Evolutionary conservation across 139 green algal species (phyloP).

Genomic region (Volvox africanus): DNA sequence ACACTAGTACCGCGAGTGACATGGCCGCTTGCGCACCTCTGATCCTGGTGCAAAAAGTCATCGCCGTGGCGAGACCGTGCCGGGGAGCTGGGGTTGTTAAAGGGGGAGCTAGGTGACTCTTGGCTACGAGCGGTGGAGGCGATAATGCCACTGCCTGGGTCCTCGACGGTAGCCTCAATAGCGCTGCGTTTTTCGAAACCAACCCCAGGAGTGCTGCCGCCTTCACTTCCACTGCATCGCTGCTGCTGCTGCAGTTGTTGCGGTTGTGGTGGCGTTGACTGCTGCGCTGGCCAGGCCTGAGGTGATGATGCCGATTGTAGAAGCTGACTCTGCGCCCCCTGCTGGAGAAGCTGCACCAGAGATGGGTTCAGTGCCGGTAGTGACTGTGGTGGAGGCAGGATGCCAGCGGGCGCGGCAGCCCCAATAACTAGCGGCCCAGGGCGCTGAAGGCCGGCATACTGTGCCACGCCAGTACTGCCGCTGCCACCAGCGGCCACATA

Average conservation of each 20-base stretch:
- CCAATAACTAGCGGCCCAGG: constrained; percentile 22
- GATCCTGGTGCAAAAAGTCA: not conserved
- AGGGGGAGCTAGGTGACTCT: not conserved
- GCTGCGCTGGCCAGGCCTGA: not conserved
- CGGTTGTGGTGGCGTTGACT: not conserved
- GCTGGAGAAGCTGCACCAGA: not conserved
- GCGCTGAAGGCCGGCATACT: not conserved
- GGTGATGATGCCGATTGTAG: not conserved
- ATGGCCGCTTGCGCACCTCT: not conserved
- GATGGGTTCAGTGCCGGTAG: not conserved
- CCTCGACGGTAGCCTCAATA: too few relatives aligned
- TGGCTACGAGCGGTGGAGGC: not conserved
- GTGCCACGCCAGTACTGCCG: not conserved
- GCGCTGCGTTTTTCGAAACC: not conserved
- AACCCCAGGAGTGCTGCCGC: not conserved
- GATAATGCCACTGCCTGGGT: not conserved
- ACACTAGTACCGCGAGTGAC: too few relatives aligned
- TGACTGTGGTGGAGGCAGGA: not conserved
- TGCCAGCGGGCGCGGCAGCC: not conserved
- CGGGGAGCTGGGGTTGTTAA: not conserved
- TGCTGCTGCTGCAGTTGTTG: not conserved
- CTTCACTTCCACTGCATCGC: not conserved
- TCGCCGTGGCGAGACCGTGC: not conserved
- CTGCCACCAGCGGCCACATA: not conserved
- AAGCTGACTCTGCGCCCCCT: not conserved